Conservation (phyloP, 2,329 filamentous ascomycete genomes). For the Cadophora luteo-olivacea region DNA sequence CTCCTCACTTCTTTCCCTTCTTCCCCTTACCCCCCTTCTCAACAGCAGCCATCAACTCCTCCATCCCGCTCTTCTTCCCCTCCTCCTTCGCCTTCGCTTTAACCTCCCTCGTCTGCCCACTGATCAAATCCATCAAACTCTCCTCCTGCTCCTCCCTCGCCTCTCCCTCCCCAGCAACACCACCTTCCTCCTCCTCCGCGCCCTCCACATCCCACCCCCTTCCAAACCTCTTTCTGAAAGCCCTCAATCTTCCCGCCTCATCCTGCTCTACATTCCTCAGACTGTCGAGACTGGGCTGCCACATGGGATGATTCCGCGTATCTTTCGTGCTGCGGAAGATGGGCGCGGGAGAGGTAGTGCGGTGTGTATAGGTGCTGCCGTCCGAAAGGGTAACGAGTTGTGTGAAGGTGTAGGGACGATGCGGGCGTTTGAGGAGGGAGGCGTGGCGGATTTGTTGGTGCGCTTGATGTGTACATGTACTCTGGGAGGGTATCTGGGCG, state of each 20-base stretch:
- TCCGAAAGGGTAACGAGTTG: conserved; percentile 92
- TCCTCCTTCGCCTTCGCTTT: not conserved
- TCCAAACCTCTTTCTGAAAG: conserved; percentile 86
- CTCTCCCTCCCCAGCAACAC: conserved; percentile 42
- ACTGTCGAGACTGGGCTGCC: conserved; percentile 85
- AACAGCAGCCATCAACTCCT: conserved; percentile 26
- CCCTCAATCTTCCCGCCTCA: conserved; percentile 87
- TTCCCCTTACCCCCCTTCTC: conserved; percentile 24
- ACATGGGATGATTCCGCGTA: conserved; percentile 85
- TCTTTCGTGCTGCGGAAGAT: conserved; percentile 74
- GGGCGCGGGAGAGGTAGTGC: conserved; percentile 74
- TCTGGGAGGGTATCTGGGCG: conserved; percentile 70
- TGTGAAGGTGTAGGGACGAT: conserved; percentile 95
- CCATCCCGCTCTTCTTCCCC: conserved; percentile 5
- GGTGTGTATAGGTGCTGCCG: conserved; percentile 82
- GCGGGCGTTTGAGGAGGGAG: conserved; percentile 84
- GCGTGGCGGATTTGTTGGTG: conserved; percentile 65
- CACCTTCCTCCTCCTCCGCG: conserved; percentile 45
- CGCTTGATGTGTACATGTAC: conserved; percentile 4
- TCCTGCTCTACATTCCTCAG: conserved; percentile 91
- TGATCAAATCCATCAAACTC: conserved; percentile 62
- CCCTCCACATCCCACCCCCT: conserved; percentile 74
- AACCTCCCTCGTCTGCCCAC: conserved; percentile 40
- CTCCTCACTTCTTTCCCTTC: conserved; percentile 13
- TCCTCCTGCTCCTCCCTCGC: conserved; percentile 50